These are phyloP conservation scores for Psophocarpus tetragonolobus DNA, from an alignment of 306 rosid species.

Conservation along the genomic window DNA sequence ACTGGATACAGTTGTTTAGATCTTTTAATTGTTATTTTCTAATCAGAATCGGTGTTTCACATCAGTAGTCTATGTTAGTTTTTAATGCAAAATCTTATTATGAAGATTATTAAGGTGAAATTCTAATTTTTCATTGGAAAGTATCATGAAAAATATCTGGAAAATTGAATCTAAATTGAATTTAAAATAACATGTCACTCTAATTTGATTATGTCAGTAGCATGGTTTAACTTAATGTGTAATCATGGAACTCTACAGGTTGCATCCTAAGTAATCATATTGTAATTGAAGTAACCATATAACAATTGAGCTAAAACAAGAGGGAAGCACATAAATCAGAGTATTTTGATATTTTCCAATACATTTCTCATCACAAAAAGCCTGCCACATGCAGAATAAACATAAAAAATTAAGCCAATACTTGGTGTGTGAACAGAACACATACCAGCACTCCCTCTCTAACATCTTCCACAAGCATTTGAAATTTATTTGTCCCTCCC, in stretches of 20 bases:
- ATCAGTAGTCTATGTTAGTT: too few relatives aligned
- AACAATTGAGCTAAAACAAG: neutral
- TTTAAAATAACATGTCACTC: too few relatives aligned
- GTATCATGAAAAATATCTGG: neutral
- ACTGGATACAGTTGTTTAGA: too few relatives aligned
- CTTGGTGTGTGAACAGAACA: neutral
- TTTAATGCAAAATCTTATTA: too few relatives aligned
- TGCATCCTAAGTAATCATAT: neutral
- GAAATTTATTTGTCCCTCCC: constrained; percentile 74
- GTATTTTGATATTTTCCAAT: neutral
- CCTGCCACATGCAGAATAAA: neutral
- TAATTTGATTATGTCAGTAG: neutral
- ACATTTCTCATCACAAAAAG: constrained; percentile 6
- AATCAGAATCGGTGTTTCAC: neutral
- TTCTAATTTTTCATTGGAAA: neutral
- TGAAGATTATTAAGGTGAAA: neutral
- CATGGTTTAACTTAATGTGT: neutral
- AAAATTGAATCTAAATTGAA: too few relatives aligned
- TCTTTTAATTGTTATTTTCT: neutral
- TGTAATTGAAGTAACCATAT: neutral
- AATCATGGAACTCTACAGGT: neutral
- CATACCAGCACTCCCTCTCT: constrained; percentile 96
- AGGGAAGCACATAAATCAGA: neutral
- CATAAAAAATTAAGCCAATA: neutral
- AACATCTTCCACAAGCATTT: constrained; percentile 95